Conservation (phyloP, 1,284 basidiomycete genomes). For the Leccinum fuscescens region DNA sequence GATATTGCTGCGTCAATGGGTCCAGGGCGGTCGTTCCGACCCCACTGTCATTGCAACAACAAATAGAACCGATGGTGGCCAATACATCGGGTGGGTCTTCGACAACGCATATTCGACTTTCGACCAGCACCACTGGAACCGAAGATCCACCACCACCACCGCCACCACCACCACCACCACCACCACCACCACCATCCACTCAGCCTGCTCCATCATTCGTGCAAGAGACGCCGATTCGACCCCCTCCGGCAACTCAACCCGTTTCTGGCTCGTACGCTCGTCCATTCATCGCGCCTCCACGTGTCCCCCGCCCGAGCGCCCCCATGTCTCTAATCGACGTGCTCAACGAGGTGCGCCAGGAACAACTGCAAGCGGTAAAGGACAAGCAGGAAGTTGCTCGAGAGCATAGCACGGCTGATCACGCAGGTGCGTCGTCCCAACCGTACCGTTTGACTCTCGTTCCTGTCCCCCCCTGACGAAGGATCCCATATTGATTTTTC, state of each 20-base stretch:
- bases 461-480: not conserved
- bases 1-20: not conserved
- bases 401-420: not conserved
- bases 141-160: not conserved
- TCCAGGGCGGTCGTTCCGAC: not conserved
- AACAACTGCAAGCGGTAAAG: not conserved
- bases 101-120: not conserved
- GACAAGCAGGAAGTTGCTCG: not conserved
- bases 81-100: not conserved
- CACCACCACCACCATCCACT: not conserved
- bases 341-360: slow-evolving; percentile 19
- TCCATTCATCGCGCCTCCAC: slow-evolving; percentile 26
- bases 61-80: not conserved
- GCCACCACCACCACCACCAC: too few species aligned
- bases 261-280: slow-evolving; percentile 3
- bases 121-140: not conserved
- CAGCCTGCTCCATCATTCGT: slow-evolving; percentile 1
- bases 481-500: not conserved
- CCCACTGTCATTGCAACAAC: not conserved
- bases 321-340: slow-evolving; percentile 22
- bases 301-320: slow-evolving; percentile 15
- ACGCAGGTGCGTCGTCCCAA: not conserved
- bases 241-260: slow-evolving; percentile 8
- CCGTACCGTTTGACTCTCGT: not conserved
- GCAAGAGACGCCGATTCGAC: not conserved